Evolutionary conservation across 2,329 filamentous ascomycete species (phyloP).

Genomic region (Ophiocordyceps sinensis): DNA sequence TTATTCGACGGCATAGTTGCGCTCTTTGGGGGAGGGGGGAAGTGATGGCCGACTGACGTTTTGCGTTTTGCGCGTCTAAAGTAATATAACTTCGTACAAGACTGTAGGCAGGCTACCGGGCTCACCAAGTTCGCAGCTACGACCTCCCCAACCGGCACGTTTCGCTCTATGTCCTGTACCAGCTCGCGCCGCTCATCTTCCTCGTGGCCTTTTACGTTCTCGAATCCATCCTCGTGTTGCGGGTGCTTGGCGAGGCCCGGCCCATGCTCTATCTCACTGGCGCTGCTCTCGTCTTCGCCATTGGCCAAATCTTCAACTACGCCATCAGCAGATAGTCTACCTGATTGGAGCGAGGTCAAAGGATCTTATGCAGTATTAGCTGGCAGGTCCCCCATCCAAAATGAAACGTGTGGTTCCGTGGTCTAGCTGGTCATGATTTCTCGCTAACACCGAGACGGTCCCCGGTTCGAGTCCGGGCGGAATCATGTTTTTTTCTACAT

Average conservation of each 20-base stretch:
- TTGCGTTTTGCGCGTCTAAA: background rate
- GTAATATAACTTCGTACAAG: too few species aligned
- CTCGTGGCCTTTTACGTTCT: slow-evolving; percentile 77
- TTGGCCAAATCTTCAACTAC: slow-evolving; percentile 94
- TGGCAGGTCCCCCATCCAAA: too few species aligned
- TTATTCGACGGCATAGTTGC: slow-evolving; percentile 15
- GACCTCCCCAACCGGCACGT: slow-evolving; percentile 54
- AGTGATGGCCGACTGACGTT: too few species aligned
- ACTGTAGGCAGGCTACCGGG: too few species aligned
- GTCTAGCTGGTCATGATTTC: slow-evolving; percentile 26
- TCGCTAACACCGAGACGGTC: slow-evolving; percentile 26
- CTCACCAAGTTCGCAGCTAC: too few species aligned
- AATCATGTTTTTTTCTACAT: slow-evolving; percentile 11
- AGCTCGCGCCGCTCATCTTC: slow-evolving; percentile 77
- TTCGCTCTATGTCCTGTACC: slow-evolving; percentile 86
- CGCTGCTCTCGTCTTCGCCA: slow-evolving; percentile 69
- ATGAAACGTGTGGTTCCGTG: too few species aligned
- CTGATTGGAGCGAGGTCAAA: too few species aligned
- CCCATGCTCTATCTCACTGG: slow-evolving; percentile 80
- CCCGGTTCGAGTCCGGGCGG: slow-evolving; percentile 25
- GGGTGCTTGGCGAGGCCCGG: slow-evolving; percentile 71
- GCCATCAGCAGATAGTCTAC: slow-evolving; percentile 81
- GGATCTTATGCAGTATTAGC: too few species aligned
- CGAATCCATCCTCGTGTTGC: slow-evolving; percentile 70
- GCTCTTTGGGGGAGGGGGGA: slow-evolving; percentile 14